A percentile compares a stretch with the other conserved stretches of the same genome.
phyloP scores from a whole-genome alignment of 2,329 filamentous ascomycete species.

The Sporothrix globosa region DNA sequence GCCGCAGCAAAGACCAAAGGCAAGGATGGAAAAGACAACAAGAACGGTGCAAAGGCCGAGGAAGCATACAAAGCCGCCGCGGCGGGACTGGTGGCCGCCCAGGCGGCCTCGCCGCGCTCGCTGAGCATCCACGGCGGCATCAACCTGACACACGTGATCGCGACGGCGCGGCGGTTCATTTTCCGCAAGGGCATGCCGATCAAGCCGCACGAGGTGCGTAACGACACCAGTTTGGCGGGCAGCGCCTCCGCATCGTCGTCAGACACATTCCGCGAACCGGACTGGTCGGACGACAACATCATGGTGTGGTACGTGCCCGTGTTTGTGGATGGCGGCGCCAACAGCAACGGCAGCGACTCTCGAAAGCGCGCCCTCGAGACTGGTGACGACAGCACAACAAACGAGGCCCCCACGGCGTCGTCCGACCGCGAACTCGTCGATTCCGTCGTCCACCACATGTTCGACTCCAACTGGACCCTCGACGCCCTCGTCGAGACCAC shows the following conservation, averaged over 20 bases:
- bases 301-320: constrained; percentile 80
- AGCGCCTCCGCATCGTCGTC: not conserved
- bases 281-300: constrained; percentile 76
- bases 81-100: not conserved
- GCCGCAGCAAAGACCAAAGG: constrained; percentile 20
- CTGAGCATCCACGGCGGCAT: constrained; percentile 76
- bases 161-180: constrained; percentile 81
- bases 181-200: constrained; percentile 82
- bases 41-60: not conserved
- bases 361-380: constrained; percentile 43
- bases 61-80: not conserved
- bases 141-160: constrained; percentile 79
- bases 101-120: constrained; percentile 35
- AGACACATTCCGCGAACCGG: constrained; percentile 56
- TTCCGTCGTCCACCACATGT: constrained; percentile 73
- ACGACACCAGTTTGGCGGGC: constrained; percentile 42
- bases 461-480: constrained; percentile 73
- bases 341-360: constrained; percentile 24
- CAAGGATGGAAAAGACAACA: constrained; percentile 24
- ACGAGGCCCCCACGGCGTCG: not conserved
- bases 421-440: constrained; percentile 57
- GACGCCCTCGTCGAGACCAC: constrained; percentile 70
- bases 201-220: constrained; percentile 67
- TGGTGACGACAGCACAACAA: constrained; percentile 27
- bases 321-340: constrained; percentile 39